Conservation (phyloP, 2,329 filamentous ascomycete species). For the Fusarium sp. region DNA sequence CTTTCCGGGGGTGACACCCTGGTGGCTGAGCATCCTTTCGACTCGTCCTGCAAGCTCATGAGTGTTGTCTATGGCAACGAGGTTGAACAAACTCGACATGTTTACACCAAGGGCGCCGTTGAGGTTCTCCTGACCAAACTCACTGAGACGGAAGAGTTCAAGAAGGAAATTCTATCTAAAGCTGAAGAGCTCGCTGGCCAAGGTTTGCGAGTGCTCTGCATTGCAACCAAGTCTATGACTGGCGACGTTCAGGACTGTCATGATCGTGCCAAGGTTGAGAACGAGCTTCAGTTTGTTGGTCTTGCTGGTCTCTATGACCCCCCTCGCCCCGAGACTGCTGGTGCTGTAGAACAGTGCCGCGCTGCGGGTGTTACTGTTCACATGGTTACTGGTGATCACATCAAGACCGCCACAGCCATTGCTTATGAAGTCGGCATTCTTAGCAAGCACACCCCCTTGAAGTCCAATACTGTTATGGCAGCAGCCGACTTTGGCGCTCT, state of each 20-base stretch:
- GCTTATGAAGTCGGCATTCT: slow-evolving; percentile 74
- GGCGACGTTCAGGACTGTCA: slow-evolving; percentile 51
- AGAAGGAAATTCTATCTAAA: slow-evolving; percentile 58
- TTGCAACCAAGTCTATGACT: slow-evolving; percentile 64
- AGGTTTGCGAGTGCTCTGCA: slow-evolving; percentile 75
- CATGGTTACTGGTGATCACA: slow-evolving; percentile 77
- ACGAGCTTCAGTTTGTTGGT: slow-evolving; percentile 71
- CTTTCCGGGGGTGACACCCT: slow-evolving; percentile 59
- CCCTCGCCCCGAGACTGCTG: slow-evolving; percentile 73
- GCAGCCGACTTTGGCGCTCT: slow-evolving; percentile 72
- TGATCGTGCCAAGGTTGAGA: slow-evolving; percentile 66
- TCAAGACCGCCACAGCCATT: slow-evolving; percentile 74
- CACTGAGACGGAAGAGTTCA: slow-evolving; percentile 58
- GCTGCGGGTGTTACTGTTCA: slow-evolving; percentile 73
- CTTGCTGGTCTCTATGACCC: slow-evolving; percentile 79
- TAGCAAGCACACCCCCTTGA: slow-evolving; percentile 49
- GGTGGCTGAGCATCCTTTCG: slow-evolving; percentile 76
- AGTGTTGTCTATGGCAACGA: slow-evolving; percentile 70
- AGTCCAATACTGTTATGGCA: slow-evolving; percentile 65
- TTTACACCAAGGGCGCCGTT: slow-evolving; percentile 69
- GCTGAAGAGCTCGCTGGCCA: slow-evolving; percentile 69
- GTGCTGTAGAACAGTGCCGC: slow-evolving; percentile 68
- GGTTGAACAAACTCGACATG: slow-evolving; percentile 50
- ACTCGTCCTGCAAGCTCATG: slow-evolving; percentile 80
- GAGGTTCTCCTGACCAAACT: slow-evolving; percentile 67